Evolutionary conservation across 2,329 filamentous ascomycete species (phyloP).

Genomic region (Cylindrodendrum hubeiense): DNA sequence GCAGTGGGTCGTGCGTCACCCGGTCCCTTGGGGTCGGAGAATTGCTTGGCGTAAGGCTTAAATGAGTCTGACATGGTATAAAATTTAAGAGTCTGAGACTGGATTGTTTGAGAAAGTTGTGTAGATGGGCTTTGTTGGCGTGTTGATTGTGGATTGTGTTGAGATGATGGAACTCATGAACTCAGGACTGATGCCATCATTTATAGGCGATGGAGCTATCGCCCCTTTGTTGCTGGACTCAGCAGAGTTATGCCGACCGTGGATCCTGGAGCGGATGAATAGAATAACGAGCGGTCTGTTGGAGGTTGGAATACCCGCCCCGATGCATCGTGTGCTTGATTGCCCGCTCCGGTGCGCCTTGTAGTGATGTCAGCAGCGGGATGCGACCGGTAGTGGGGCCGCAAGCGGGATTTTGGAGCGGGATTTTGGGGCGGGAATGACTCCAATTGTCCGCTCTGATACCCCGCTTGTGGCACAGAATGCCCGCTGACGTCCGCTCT

Average conservation of each 20-base stretch:
- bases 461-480: background rate
- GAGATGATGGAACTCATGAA: background rate
- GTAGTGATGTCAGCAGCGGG: background rate
- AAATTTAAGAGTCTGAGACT: background rate
- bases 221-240: background rate
- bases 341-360: too few relatives aligned
- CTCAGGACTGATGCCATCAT: background rate
- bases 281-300: background rate
- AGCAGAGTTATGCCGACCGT: background rate
- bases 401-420: background rate
- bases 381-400: background rate
- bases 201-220: background rate
- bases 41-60: constrained; percentile 24
- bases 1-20: constrained; percentile 54
- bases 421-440: background rate
- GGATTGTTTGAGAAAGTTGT: background rate
- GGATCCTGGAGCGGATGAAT: background rate
- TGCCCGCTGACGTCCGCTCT: background rate
- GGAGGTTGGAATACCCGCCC: background rate
- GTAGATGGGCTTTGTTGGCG: background rate
- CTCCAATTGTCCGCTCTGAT: background rate
- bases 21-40: constrained; percentile 39
- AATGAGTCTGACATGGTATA: constrained; percentile 15
- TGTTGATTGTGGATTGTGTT: background rate
- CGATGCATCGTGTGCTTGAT: background rate